Evolutionary conservation across 164 flowering plant species (phyloP), one percentile per base, ranked within the genome.

Genomic region (Annona cherimola): DNA sequence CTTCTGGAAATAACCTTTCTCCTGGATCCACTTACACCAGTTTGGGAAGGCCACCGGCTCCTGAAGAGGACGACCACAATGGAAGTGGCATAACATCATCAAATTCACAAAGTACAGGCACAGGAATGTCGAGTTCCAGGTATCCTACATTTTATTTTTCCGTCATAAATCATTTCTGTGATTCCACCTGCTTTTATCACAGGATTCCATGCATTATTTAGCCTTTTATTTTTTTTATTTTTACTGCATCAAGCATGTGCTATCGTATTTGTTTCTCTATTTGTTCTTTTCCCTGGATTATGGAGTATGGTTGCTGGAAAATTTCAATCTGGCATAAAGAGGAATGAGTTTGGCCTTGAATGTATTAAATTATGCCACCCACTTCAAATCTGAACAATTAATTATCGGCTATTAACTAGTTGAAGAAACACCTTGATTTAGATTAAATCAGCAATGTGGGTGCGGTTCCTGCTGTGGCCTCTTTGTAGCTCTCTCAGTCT

Each of bases 21-120:
- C 68, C 79, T 42, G 89, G 79, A 54, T 75, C 82, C 46, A 59
- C 83, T 67, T 84, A 82, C 63, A 77, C 83, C 62, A 69, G 84
- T n/a, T 78, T 83, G 59, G 80, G 88, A 11, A 74, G 72, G 60
- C 64, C 73, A 73, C 84, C 73, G 54, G 65, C 68, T 20, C 72
- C 78, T 26, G 85, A 83, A 73, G 86, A 80, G 66, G 84, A 78
- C 40, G 76, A 71, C 60, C 71, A 20, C 73, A 80, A 44, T 42
- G 41, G 71, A 81, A 63, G 71, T 3, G 78, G 62, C 65, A 35
- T 78, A 66, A 67, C 78, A 20, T 42, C 81, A 35, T 69, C 78
- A 74, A 81, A 64, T 76, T 64, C 68, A 57, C 79, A 75, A 63
- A 61, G 45, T 76, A 60, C 61, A 3, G 77, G 83, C 62, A 63